Evolutionary conservation across 2,329 filamentous ascomycete genomes (phyloP).

Genomic region (Ceratocystis smalleyi): DNA sequence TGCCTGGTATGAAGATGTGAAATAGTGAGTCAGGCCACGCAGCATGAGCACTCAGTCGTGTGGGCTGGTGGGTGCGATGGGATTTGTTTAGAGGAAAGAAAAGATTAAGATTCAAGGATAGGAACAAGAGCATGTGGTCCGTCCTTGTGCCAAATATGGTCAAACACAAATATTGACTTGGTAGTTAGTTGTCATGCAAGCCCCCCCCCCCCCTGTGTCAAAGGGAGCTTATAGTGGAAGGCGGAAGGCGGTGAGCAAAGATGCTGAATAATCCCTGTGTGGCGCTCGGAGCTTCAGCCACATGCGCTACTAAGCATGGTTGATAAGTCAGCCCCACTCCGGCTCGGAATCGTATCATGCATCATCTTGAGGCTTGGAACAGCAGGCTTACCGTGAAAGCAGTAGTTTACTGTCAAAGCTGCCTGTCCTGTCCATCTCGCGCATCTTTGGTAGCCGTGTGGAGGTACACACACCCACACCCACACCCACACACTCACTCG

Average conservation of each 20-base stretch:
- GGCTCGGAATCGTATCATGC: background rate
- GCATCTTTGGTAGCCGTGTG: too few relatives aligned
- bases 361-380: background rate
- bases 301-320: background rate
- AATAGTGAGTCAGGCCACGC: background rate
- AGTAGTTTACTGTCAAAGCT: background rate
- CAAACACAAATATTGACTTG: constrained; percentile 1
- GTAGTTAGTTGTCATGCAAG: background rate
- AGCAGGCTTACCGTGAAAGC: background rate
- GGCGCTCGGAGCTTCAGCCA: background rate
- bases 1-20: background rate
- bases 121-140: background rate
- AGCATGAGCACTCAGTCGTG: background rate
- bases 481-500: too few relatives aligned
- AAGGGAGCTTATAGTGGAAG: background rate
- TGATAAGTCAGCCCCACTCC: background rate
- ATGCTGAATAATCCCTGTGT: background rate
- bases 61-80: too few relatives aligned
- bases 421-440: background rate
- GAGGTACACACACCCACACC: too few relatives aligned
- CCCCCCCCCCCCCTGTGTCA: background rate
- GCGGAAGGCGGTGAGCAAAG: background rate
- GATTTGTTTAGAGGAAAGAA: too few relatives aligned
- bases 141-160: background rate
- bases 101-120: background rate